phyloP scores from a whole-genome alignment of 805 yeast genomes.

The Torulaspora quercuum region DNA sequence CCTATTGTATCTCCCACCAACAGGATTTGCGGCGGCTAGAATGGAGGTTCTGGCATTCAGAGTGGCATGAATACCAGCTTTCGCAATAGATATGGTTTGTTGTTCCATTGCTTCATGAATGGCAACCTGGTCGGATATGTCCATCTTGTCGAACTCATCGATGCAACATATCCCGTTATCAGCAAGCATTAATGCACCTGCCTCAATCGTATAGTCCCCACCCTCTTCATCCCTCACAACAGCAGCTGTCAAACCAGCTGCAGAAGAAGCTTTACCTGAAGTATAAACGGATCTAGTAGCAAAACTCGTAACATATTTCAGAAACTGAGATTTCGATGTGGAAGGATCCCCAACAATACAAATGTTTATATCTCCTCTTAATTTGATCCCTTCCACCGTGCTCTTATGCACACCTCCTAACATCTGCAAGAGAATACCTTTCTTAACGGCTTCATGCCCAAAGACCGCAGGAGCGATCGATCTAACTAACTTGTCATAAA shows the following conservation, averaged over 20 bases:
- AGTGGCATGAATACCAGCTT: conserved; percentile 98
- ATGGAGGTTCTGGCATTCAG: conserved; percentile 94
- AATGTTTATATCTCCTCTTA: conserved; percentile 94
- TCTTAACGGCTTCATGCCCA: conserved; percentile 92
- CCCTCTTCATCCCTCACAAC: conserved; percentile 96
- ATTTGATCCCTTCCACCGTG: conserved; percentile 88
- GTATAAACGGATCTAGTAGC: conserved; percentile 95
- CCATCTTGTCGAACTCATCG: conserved; percentile 99
- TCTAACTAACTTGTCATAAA: conserved; percentile 77
- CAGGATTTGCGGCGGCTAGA: conserved; percentile 97
- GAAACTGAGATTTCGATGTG: conserved; percentile 91
- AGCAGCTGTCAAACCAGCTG: conserved; percentile 98
- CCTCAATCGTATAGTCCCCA: conserved; percentile 95
- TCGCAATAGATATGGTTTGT: conserved; percentile 96
- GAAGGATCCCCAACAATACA: conserved; percentile 98
- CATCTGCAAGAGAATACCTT: conserved; percentile 83
- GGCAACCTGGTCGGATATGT: conserved; percentile 90
- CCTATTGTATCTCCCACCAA: conserved; percentile 94
- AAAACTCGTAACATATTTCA: conserved; percentile 87
- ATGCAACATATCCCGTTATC: conserved; percentile 98
- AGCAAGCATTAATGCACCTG: conserved; percentile 97
- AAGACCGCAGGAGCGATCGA: conserved; percentile 95
- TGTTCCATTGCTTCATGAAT: conserved; percentile 99
- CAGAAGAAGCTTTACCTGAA: conserved; percentile 97
- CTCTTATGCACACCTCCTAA: conserved; percentile 94